Evolutionary conservation across 140 eudicot species (phyloP).

Genomic region (Oenanthe javanica): DNA sequence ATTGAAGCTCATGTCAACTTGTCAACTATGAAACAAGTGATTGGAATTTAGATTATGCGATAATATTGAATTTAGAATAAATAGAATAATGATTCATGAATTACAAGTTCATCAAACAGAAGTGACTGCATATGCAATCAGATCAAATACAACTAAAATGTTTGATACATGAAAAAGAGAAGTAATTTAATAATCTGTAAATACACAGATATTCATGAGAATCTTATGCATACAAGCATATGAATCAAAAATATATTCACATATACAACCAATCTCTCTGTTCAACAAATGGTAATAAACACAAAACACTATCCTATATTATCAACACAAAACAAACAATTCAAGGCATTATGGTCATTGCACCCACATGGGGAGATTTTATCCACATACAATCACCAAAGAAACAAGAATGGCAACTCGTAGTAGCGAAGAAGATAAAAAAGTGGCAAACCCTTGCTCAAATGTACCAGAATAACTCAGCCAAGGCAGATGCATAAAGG

Average conservation of each 20-base stretch:
- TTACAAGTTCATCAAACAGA: not conserved
- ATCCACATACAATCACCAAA: not conserved
- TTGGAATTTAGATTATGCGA: not conserved
- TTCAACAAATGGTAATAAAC: not conserved
- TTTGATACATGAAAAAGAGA: not conserved
- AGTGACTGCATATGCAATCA: not conserved
- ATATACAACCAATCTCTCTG: not conserved
- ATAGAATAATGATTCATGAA: not conserved
- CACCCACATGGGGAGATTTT: not conserved
- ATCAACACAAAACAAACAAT: not conserved
- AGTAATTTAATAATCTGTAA: not conserved
- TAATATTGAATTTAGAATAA: not conserved
- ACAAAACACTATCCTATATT: not conserved
- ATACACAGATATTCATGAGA: not conserved
- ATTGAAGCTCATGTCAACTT: not conserved
- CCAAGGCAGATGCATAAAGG: not conserved
- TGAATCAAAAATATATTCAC: not conserved
- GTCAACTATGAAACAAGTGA: not conserved
- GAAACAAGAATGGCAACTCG: not conserved
- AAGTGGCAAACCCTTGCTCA: not conserved
- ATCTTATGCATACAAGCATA: no score
- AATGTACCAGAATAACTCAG: not conserved
- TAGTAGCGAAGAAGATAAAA: not conserved
- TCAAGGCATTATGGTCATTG: not conserved
- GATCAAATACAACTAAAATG: not conserved